phyloP scores from a whole-genome alignment of 2,329 filamentous ascomycete species.

The Akanthomyces lecanii region DNA sequence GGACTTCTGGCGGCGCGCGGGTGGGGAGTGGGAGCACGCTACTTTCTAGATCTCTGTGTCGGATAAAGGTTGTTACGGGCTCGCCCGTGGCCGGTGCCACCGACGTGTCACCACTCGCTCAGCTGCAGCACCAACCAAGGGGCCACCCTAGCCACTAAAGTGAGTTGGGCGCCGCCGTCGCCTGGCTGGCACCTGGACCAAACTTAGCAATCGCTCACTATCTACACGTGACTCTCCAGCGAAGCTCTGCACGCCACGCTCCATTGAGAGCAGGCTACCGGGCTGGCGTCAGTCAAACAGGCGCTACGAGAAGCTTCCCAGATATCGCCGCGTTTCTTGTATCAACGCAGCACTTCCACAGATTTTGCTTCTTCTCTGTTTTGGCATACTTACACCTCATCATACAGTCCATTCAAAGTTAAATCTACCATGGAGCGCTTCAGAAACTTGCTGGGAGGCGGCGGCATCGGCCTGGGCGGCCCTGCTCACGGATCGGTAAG shows the following conservation, averaged over 20 bases:
- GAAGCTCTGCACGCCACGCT: neutral
- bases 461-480: constrained; percentile 62
- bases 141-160: too few relatives aligned
- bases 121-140: too few relatives aligned
- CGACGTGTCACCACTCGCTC: neutral
- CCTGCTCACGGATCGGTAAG: constrained; percentile 38
- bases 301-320: constrained; percentile 13
- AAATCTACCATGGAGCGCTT: constrained; percentile 74
- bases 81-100: neutral
- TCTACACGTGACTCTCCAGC: constrained; percentile 4
- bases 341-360: constrained; percentile 6
- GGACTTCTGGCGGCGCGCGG: constrained; percentile 7
- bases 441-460: constrained; percentile 79
- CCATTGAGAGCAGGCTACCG: constrained; percentile 9
- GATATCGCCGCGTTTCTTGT: neutral
- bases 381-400: neutral
- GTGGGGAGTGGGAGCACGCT: neutral
- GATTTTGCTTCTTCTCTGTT: neutral
- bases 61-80: constrained; percentile 15
- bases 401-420: neutral
- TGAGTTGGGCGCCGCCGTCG: neutral
- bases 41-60: neutral
- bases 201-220: neutral
- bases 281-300: constrained; percentile 17
- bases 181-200: neutral